phyloP scores from a whole-genome alignment of 2,329 filamentous ascomycete species.

The Apiospora hydei region DNA sequence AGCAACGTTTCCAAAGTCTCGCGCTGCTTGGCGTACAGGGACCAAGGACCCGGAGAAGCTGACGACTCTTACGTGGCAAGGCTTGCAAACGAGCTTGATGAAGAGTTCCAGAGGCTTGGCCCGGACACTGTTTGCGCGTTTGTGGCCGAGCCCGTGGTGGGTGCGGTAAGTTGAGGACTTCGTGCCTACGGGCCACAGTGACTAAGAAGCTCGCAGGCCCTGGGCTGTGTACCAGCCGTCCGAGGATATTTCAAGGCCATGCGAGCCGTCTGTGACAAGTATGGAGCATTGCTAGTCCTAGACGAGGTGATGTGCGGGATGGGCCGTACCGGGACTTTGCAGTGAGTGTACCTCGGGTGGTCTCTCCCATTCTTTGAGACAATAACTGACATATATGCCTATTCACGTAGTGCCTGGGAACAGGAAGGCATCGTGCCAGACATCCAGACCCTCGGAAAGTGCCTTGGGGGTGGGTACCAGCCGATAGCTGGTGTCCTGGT shows the following conservation, averaged over 20 bases:
- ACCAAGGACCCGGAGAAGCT: constrained; percentile 57
- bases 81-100: constrained; percentile 70
- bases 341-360: constrained; percentile 40
- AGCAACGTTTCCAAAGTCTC: constrained; percentile 67
- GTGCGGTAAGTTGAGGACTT: constrained; percentile 60
- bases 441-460: constrained; percentile 72
- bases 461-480: constrained; percentile 68
- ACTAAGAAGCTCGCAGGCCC: constrained; percentile 34
- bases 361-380: constrained; percentile 24
- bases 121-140: constrained; percentile 74
- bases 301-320: constrained; percentile 81
- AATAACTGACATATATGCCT: not conserved
- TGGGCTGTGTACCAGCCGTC: constrained; percentile 73
- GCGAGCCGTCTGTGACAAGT: constrained; percentile 70
- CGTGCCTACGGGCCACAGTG: not conserved
- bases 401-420: constrained; percentile 57
- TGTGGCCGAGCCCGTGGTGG: constrained; percentile 76
- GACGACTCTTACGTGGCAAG: constrained; percentile 66
- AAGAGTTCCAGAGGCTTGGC: constrained; percentile 69
- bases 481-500: constrained; percentile 68
- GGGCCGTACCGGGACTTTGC: constrained; percentile 64
- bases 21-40: constrained; percentile 72
- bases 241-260: constrained; percentile 75
- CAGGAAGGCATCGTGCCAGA: constrained; percentile 66
- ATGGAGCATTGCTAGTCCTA: constrained; percentile 78